Evolutionary conservation across 768 basidiomycete genomes (phyloP), one percentile per base, ranked within the genome.

Genomic region (Tricholoma sp.): DNA sequence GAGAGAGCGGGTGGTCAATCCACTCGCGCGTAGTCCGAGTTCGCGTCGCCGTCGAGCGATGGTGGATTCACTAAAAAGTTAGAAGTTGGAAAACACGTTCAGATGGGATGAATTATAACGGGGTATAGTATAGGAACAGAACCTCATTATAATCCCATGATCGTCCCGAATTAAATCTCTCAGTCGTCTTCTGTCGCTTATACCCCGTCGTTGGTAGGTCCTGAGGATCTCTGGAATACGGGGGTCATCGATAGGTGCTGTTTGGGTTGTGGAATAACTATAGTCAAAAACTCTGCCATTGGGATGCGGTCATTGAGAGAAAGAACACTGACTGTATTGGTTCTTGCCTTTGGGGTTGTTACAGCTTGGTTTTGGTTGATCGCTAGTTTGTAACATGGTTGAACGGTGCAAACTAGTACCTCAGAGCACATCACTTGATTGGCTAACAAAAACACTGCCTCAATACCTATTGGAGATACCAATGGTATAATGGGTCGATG

Each of bases 401-500:
- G 24, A 5, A 27, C 24, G 5, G 24, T 27, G 24, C 3, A 27
- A 2, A 27, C 24, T 27, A 5, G 24, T 3, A 27, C 3, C 24
- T 27, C n/a, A n/a, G n/a, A n/a, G n/a, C n/a, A n/a, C n/a, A n/a
- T n/a, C n/a, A n/a, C n/a, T n/a, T n/a, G n/a, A n/a, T n/a, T n/a
- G n/a, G n/a, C n/a, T n/a, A n/a, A n/a, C n/a, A 27, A 5, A 27
- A 27, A 5, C 31, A 32, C 31, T 32, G 31, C 31, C 8, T 8
- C 31, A 32, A 32, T n/a, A n/a, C n/a, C n/a, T n/a, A n/a, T n/a
- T n/a, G n/a, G n/a, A n/a, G n/a, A n/a, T n/a, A n/a, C n/a, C n/a
- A n/a, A 5, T 27, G 24, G 5, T 27, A 27, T n/a, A 27, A 2
- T 32, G 61, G 64, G 62, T 74, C 74, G 80, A 78, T 83, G 83